Percentiles rank a stretch among this genome's conserved stretches.
phyloP scores from a whole-genome alignment of 192 early-diverging fungal genomes.

The Piromyces sp. region DNA sequence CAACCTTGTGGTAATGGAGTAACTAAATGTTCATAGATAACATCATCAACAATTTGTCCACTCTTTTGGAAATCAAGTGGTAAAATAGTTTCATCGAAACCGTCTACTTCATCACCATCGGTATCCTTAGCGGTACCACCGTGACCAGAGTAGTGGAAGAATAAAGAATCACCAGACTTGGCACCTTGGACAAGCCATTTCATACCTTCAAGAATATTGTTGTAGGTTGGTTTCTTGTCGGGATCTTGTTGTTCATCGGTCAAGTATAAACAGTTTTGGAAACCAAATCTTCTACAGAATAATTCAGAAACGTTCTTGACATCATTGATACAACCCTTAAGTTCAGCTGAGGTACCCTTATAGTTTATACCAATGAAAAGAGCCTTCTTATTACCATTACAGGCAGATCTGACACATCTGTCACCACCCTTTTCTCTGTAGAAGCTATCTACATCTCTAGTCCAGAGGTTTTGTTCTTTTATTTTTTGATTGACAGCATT shows the following conservation, averaged over 20 bases:
- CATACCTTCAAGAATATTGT: slow-evolving; percentile 1
- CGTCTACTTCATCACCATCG: not conserved
- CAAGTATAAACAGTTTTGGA: not conserved
- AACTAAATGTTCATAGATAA: slow-evolving; percentile 13
- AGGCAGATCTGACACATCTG: not conserved
- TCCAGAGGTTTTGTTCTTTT: not conserved
- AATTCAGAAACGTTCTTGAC: slow-evolving; percentile 12
- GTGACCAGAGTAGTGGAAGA: slow-evolving; percentile 8
- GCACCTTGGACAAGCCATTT: slow-evolving; percentile 4
- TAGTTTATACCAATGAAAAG: slow-evolving; percentile 40
- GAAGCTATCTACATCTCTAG: not conserved
- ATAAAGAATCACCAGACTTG: slow-evolving; percentile 23
- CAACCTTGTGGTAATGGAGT: slow-evolving; percentile 33
- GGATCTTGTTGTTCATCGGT: slow-evolving; percentile 16
- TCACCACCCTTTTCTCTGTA: not conserved
- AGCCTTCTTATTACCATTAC: slow-evolving; percentile 10
- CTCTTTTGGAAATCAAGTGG: slow-evolving; percentile 1
- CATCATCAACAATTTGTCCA: slow-evolving; percentile 3
- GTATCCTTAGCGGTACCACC: slow-evolving; percentile 7
- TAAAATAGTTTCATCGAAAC: not conserved
- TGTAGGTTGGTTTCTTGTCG: not conserved
- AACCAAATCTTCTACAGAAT: not conserved
- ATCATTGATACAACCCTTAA: slow-evolving; percentile 30
- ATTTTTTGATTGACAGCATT: not conserved
- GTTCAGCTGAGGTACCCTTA: slow-evolving; percentile 21